A percentile compares a stretch with the other conserved stretches of the same genome.
phyloP scores from a whole-genome alignment of 495 filamentous ascomycete genomes.

The Lepidopterella palustris region DNA sequence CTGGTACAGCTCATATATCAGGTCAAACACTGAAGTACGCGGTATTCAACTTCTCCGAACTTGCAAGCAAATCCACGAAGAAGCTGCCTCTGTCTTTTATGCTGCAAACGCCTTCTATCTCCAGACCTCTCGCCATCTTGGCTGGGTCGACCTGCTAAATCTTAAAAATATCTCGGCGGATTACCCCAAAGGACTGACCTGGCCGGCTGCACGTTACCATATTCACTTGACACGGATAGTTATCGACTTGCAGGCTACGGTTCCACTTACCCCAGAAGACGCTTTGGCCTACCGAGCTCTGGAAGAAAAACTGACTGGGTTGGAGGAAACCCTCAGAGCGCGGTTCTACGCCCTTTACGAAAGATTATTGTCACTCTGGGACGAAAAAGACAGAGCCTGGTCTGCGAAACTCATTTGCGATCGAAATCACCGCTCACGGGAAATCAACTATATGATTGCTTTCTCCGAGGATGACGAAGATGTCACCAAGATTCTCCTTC shows the following conservation, averaged over 20 bases:
- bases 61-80: conserved; percentile 18
- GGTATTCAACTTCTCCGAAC: conserved; percentile 1
- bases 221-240: conserved; percentile 10
- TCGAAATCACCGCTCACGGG: neutral
- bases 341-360: neutral
- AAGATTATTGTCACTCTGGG: conserved; percentile 10
- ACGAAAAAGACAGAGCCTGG: conserved; percentile 9
- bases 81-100: conserved; percentile 15
- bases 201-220: conserved; percentile 15
- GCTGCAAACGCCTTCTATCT: conserved; percentile 18
- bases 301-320: conserved; percentile 2
- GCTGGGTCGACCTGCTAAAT: neutral
- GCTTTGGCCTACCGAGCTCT: neutral
- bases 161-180: neutral
- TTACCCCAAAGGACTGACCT: conserved; percentile 5
- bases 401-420: conserved; percentile 2
- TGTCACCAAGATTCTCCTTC: neutral
- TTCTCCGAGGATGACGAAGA: conserved; percentile 15
- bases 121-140: neutral
- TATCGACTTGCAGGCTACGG: conserved; percentile 3
- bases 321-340: neutral
- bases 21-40: conserved; percentile 1
- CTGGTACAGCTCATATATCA: too few relatives aligned
- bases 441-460: conserved; percentile 1
- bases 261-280: neutral